A percentile compares a stretch with the other conserved stretches of the same genome.
Conservation (phyloP, 169 alveolate genomes). For the Plasmodium relictum region DNA sequence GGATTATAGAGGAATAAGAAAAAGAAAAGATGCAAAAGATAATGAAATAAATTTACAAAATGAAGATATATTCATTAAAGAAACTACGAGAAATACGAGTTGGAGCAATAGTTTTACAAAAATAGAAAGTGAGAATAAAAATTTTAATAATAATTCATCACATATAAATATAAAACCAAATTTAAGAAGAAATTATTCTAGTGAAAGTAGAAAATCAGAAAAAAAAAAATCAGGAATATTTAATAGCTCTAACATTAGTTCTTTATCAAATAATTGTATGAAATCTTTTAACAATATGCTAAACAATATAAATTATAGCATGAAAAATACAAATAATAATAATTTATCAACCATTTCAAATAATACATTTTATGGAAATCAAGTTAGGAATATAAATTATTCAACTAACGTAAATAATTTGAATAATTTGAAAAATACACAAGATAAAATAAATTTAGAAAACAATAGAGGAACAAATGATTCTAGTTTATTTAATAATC, state of each 20-base stretch:
- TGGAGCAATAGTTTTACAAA: slow-evolving; percentile 5
- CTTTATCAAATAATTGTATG: slow-evolving; percentile 58
- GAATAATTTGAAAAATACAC: slow-evolving; percentile 13
- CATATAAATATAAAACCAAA: slow-evolving; percentile 9
- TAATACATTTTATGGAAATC: slow-evolving; percentile 22
- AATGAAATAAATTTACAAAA: slow-evolving; percentile 17
- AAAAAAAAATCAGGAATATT: slow-evolving; percentile 59
- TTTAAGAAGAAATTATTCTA: slow-evolving; percentile 14
- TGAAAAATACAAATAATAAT: slow-evolving; percentile 11
- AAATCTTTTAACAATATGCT: slow-evolving; percentile 66
- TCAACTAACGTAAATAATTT: slow-evolving; percentile 18
- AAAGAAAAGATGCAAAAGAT: slow-evolving; percentile 69
- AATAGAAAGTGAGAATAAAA: slow-evolving; percentile 16
- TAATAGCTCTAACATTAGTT: slow-evolving; percentile 67
- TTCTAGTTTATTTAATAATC: slow-evolving; percentile 24
- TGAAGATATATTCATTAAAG: slow-evolving; percentile 15
- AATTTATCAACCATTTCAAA: background rate
- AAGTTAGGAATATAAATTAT: background rate
- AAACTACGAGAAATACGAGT: slow-evolving; percentile 9
- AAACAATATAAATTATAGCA: slow-evolving; percentile 43
- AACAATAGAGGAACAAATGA: slow-evolving; percentile 8
- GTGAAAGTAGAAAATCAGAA: slow-evolving; percentile 22
- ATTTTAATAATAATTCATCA: background rate
- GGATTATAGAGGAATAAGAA: slow-evolving; percentile 69
- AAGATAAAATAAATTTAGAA: background rate